Evolutionary conservation across 2,329 filamentous ascomycete genomes (phyloP).

Genomic region (Diaporthe vexans): DNA sequence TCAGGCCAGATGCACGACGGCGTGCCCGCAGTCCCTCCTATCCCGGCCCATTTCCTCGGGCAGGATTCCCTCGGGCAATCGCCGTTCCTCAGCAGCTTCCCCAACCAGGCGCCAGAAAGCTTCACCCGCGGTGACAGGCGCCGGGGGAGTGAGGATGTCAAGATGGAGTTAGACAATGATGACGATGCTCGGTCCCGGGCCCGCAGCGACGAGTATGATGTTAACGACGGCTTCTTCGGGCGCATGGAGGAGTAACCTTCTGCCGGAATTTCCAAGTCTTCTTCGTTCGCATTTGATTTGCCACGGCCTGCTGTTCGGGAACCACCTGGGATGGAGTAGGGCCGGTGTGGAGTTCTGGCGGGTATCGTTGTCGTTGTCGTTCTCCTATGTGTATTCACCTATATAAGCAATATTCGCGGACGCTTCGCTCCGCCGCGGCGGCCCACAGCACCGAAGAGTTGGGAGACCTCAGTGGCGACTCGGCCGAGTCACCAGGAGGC

Average conservation of each 20-base stretch:
- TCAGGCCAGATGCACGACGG: slow-evolving; percentile 76
- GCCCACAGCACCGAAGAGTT: slow-evolving; percentile 78
- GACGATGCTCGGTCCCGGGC: slow-evolving; percentile 72
- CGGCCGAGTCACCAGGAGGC: slow-evolving; percentile 42
- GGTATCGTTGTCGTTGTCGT: slow-evolving; percentile 46
- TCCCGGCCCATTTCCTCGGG: slow-evolving; percentile 85
- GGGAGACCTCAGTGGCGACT: slow-evolving; percentile 54
- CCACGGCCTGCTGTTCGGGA: slow-evolving; percentile 39
- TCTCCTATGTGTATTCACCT: slow-evolving; percentile 64
- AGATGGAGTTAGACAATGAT: slow-evolving; percentile 76
- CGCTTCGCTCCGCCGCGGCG: slow-evolving; percentile 74
- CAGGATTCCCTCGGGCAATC: slow-evolving; percentile 70
- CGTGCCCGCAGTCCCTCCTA: slow-evolving; percentile 87
- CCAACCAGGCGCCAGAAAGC: slow-evolving; percentile 73
- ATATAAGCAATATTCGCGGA: slow-evolving; percentile 61
- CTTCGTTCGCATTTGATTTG: slow-evolving; percentile 41
- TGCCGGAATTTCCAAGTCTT: slow-evolving; percentile 24
- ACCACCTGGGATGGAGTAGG: slow-evolving; percentile 47
- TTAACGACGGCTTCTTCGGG: slow-evolving; percentile 87
- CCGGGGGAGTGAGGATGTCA: slow-evolving; percentile 70
- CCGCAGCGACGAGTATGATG: slow-evolving; percentile 86
- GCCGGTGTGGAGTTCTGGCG: slow-evolving; percentile 33
- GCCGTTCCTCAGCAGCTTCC: slow-evolving; percentile 75
- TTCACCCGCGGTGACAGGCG: slow-evolving; percentile 70
- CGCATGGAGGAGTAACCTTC: slow-evolving; percentile 87